phyloP scores from a whole-genome alignment of 495 filamentous ascomycete genomes.

The Filosporella fistucella region DNA sequence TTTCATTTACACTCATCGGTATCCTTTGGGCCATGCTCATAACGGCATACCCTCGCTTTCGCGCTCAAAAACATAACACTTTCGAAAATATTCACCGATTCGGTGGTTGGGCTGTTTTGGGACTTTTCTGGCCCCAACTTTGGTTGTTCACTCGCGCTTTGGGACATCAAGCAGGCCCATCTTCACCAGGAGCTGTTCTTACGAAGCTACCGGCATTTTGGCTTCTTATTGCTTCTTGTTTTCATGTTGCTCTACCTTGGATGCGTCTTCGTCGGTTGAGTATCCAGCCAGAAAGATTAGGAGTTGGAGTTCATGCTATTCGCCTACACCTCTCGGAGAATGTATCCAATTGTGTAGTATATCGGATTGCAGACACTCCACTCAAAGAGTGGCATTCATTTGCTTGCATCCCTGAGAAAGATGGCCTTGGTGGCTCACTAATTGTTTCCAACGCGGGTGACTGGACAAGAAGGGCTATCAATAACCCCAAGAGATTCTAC shows the following conservation, averaged over 20 bases:
- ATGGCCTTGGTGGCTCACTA: constrained; percentile 50
- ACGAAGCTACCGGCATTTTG: constrained; percentile 59
- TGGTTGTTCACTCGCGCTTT: constrained; percentile 30
- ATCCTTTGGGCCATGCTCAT: constrained; percentile 38
- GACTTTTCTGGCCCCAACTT: constrained; percentile 52
- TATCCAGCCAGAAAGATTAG: constrained; percentile 56
- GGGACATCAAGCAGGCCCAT: constrained; percentile 8
- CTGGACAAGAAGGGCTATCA: constrained; percentile 67
- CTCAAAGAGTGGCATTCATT: constrained; percentile 80
- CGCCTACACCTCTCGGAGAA: constrained; percentile 65
- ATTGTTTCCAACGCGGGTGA: constrained; percentile 57
- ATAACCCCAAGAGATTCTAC: constrained; percentile 51
- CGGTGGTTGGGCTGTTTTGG: constrained; percentile 58
- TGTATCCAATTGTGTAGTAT: constrained; percentile 49
- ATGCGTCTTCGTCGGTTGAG: constrained; percentile 56
- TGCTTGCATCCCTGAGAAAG: constrained; percentile 61
- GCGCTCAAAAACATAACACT: constrained; percentile 51
- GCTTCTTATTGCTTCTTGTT: constrained; percentile 56
- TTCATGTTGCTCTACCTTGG: constrained; percentile 65
- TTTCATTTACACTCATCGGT: constrained; percentile 36
- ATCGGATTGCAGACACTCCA: constrained; percentile 51
- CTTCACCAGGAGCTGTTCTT: constrained; percentile 34
- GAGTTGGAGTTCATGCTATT: constrained; percentile 57
- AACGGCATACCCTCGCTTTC: constrained; percentile 46
- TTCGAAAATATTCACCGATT: constrained; percentile 68